phyloP scores from a whole-genome alignment of 2,329 filamentous ascomycete genomes.

The Plenodomus biglobosus region DNA sequence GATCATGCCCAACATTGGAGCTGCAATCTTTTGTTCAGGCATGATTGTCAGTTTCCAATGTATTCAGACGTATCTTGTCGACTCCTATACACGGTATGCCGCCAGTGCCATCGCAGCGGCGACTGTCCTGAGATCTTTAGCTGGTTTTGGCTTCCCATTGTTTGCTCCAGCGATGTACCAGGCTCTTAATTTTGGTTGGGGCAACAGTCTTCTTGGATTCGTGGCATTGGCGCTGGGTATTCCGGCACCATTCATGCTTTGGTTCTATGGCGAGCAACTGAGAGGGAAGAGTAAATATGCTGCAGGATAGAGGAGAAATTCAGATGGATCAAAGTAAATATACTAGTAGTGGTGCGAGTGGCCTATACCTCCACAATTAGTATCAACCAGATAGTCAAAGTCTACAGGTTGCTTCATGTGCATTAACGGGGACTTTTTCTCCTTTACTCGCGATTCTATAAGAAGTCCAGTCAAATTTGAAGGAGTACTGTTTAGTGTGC shows the following conservation, averaged over 20 bases:
- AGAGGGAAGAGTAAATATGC: constrained; percentile 54
- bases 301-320: constrained; percentile 34
- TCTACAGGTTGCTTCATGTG: too few relatives aligned
- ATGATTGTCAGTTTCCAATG: constrained; percentile 49
- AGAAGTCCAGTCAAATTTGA: too few relatives aligned
- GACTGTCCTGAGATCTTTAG: constrained; percentile 48
- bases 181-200: constrained; percentile 47
- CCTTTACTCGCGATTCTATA: not conserved
- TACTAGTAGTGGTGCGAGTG: too few relatives aligned
- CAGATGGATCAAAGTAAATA: not conserved
- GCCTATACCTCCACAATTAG: too few relatives aligned
- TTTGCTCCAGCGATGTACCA: constrained; percentile 48
- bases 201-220: constrained; percentile 45
- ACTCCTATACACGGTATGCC: constrained; percentile 50
- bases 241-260: constrained; percentile 55
- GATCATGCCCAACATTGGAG: constrained; percentile 59
- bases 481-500: too few relatives aligned
- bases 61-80: constrained; percentile 51
- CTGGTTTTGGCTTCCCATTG: constrained; percentile 50
- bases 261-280: constrained; percentile 53
- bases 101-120: constrained; percentile 50
- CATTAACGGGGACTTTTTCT: too few relatives aligned
- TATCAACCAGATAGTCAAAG: too few relatives aligned
- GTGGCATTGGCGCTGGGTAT: constrained; percentile 43
- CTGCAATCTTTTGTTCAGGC: constrained; percentile 53